These are phyloP conservation scores for Actinidia polygama DNA, from an alignment of 179 eudicot genomes.

Conservation along the genomic window DNA sequence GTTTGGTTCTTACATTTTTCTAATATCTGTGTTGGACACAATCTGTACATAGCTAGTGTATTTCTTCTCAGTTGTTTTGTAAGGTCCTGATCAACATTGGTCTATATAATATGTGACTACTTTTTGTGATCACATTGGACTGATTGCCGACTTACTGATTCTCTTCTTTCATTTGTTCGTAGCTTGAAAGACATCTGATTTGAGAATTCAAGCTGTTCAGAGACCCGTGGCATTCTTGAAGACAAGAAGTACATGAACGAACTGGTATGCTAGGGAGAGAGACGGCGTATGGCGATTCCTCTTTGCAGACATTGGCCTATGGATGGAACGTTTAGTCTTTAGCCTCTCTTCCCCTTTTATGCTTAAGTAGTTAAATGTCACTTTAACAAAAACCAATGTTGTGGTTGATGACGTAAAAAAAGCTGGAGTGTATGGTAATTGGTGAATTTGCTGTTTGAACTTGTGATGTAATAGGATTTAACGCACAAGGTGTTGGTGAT, in stretches of 20 bases:
- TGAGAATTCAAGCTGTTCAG: slow-evolving; percentile 11
- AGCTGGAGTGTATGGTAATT: slow-evolving; percentile 15
- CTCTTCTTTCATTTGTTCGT: not conserved
- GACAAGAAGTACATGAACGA: not conserved
- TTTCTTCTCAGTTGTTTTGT: not conserved
- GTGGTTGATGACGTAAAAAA: not conserved
- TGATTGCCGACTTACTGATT: not conserved
- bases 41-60: too few relatives aligned
- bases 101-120: not conserved
- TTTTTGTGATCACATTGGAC: not conserved
- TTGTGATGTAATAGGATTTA: slow-evolving; percentile 24
- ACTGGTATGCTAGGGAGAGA: not conserved
- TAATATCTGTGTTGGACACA: too few relatives aligned
- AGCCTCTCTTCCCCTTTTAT: slow-evolving; percentile 10
- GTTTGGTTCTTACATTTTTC: too few relatives aligned
- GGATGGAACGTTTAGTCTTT: not conserved
- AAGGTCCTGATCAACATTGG: not conserved
- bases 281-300: not conserved
- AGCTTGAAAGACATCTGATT: slow-evolving; percentile 20
- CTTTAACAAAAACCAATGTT: slow-evolving; percentile 15
- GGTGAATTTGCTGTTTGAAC: slow-evolving; percentile 5
- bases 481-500: not conserved
- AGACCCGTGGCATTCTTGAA: slow-evolving; percentile 10
- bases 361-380: slow-evolving; percentile 9
- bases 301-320: not conserved